Base-by-base conservation (phyloP, 164 flowering plant genomes). In the Nelumbo lutea region DNA sequence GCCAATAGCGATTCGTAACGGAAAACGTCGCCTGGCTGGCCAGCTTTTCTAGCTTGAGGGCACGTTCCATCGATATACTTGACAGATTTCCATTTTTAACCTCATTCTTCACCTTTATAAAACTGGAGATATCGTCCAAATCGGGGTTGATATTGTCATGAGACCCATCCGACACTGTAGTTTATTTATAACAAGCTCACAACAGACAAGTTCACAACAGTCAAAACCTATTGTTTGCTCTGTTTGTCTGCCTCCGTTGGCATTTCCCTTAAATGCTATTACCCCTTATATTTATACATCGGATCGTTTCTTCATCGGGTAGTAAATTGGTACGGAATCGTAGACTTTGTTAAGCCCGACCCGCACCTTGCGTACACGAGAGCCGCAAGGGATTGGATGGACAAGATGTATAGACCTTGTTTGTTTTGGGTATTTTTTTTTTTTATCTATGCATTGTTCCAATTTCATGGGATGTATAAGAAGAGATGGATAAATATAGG, bases 1-100 rank as follows among this genome's bases (percentile, higher is more conserved):
- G 57, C 39, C 4, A 70, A 66, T 53, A 68, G 64, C 9, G 64
- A 66, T 57, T 46, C 62, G 51, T 65, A 66, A 65, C 65, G 77
- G 73, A 61, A 61, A 65, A 38, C 56, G 70, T 65, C 57, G 53
- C 40, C 7, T 58, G 38, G 45, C 48, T 38, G 44, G 9, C 5
- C 1, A 42, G 43, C 1, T 27, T 27, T 27, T 27, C 27, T 27
- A 27, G 27, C 27, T 27, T 27, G 27, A 27, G 27, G 27, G 57
- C 57, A 53, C 9, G 9, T 13, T 51, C 11, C 9, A 7, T 51
- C 10, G 2, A 51, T 51, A 7, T 3, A 7, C 2, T 51, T 2
- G 2, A 6, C 14, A 13, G 3, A 9, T 53, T 53, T 53, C 57
- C 57, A 53, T 11, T 53, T 53, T 53, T 53, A 53, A 14, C 57